These are phyloP conservation scores for Rosa hybrid DNA, from an alignment of 331 rosid genomes.

Conservation along the genomic window DNA sequence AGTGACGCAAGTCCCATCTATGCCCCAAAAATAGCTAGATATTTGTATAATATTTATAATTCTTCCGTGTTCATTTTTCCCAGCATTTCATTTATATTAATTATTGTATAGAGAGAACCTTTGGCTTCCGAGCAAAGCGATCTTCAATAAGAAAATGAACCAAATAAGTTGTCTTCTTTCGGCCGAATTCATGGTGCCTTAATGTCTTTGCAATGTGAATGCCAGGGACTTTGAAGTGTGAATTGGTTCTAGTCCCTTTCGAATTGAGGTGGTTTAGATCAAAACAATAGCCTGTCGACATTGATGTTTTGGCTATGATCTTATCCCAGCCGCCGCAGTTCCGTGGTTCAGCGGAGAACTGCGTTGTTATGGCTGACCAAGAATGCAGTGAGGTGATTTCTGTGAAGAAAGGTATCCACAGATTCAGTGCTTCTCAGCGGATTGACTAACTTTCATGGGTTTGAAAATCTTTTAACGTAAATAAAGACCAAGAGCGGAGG, in stretches of 20 bases:
- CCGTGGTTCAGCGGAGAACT: neutral
- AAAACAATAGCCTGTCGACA: neutral
- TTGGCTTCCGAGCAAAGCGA: constrained; percentile 12
- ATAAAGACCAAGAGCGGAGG: neutral
- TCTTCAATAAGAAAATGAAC: constrained; percentile 10
- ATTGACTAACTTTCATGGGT: neutral
- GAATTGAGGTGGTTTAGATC: neutral
- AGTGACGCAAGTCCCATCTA: constrained; percentile 26
- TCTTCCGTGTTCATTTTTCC: neutral
- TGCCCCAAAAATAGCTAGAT: constrained; percentile 10
- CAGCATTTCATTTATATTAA: constrained; percentile 24
- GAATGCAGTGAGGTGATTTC: neutral
- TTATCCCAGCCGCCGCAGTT: neutral
- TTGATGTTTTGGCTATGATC: neutral
- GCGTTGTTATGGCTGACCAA: neutral
- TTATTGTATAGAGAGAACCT: constrained; percentile 22
- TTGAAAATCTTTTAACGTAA: neutral
- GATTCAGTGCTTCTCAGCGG: neutral
- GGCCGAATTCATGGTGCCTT: too few species aligned
- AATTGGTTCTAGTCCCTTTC: neutral
- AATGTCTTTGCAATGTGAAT: neutral
- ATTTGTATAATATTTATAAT: constrained; percentile 18
- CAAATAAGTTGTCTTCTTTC: neutral
- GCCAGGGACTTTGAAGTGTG: neutral
- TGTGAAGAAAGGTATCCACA: neutral